These are phyloP conservation scores for Coffea humblotiana DNA, from an alignment of 305 asterid species.

Conservation along the genomic window DNA sequence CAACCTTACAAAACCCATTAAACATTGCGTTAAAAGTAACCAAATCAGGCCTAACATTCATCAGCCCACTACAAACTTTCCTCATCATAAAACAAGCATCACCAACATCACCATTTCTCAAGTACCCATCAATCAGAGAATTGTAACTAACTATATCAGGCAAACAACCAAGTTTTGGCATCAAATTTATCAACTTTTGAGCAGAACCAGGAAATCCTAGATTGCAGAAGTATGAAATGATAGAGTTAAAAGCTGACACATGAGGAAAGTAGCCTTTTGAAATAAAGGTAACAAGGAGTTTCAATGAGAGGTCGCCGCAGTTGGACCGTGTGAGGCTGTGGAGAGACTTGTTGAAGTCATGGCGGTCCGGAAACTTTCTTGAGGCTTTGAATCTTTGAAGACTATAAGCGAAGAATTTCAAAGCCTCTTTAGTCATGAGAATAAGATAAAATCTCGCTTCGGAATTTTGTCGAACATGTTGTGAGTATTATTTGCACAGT, in stretches of 20 bases:
- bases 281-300: constrained; percentile 16
- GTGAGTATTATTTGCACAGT: background rate
- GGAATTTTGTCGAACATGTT: constrained; percentile 14
- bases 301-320: constrained; percentile 26
- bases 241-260: constrained; percentile 17
- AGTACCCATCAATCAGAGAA: constrained; percentile 16
- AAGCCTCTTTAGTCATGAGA: constrained; percentile 17
- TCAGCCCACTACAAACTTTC: constrained; percentile 2
- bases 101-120: background rate
- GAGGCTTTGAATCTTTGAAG: constrained; percentile 10
- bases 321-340: constrained; percentile 16
- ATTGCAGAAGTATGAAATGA: constrained; percentile 17
- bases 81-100: constrained; percentile 19
- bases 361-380: constrained; percentile 7
- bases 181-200: constrained; percentile 10
- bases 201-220: constrained; percentile 21
- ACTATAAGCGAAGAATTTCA: constrained; percentile 15
- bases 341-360: constrained; percentile 16
- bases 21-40: constrained; percentile 19
- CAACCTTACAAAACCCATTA: constrained; percentile 23
- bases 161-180: constrained; percentile 13
- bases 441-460: background rate
- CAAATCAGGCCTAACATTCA: constrained; percentile 18
- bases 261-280: constrained; percentile 24
- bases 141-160: constrained; percentile 20